Conservation (phyloP, 495 filamentous ascomycete genomes). For the Penicillium paxilli region DNA sequence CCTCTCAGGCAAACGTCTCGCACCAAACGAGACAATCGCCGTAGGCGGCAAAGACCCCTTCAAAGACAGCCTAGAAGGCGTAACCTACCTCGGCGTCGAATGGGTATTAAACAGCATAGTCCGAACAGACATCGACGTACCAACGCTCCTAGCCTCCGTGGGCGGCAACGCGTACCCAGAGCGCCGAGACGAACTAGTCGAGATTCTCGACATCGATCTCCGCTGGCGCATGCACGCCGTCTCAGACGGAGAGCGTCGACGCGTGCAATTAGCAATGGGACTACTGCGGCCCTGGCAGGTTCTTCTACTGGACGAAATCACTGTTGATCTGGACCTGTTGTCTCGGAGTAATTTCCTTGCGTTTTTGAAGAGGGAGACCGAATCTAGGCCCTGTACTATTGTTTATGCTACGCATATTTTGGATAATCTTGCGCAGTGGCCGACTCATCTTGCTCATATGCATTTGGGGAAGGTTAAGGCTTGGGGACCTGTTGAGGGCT, state of each 20-base stretch:
- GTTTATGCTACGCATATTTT: slow-evolving; percentile 98
- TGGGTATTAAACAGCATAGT: slow-evolving; percentile 99
- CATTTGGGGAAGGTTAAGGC: slow-evolving; percentile 80
- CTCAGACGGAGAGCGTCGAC: slow-evolving; percentile 82
- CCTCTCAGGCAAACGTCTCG: slow-evolving; percentile 89
- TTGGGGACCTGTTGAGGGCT: slow-evolving; percentile 69
- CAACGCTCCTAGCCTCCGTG: slow-evolving; percentile 78
- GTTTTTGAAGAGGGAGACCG: slow-evolving; percentile 86
- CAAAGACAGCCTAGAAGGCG: slow-evolving; percentile 80
- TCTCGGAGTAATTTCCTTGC: slow-evolving; percentile 79
- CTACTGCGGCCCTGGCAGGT: slow-evolving; percentile 90
- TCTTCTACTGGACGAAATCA: slow-evolving; percentile 93
- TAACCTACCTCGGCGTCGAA: slow-evolving; percentile 95
- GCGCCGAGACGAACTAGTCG: slow-evolving; percentile 81
- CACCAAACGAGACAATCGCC: slow-evolving; percentile 67
- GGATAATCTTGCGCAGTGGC: slow-evolving; percentile 90
- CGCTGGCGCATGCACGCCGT: slow-evolving; percentile 95
- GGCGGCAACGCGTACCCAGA: slow-evolving; percentile 81
- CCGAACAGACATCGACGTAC: slow-evolving; percentile 89
- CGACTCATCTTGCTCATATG: slow-evolving; percentile 95
- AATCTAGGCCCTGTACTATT: slow-evolving; percentile 77
- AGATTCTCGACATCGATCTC: slow-evolving; percentile 88
- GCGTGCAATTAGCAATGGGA: slow-evolving; percentile 96
- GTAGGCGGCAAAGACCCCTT: slow-evolving; percentile 89
- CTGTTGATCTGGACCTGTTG: slow-evolving; percentile 91